Percentiles rank a stretch among this genome's conserved stretches.
These are phyloP conservation scores for Immersiella caudata DNA, from an alignment of 495 filamentous ascomycete genomes.

Conservation along the genomic window DNA sequence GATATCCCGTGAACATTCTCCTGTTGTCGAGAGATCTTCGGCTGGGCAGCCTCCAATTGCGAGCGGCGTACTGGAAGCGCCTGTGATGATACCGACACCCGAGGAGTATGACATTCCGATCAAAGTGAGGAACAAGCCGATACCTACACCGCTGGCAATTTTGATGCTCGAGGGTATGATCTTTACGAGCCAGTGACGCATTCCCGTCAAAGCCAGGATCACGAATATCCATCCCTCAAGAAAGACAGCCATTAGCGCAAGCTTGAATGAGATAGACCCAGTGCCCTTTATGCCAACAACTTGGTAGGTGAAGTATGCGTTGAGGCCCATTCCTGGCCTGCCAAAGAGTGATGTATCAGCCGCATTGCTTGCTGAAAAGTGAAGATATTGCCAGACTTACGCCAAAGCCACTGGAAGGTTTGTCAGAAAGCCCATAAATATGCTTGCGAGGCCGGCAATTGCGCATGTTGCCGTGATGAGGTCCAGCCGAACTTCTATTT, in stretches of 20 bases:
- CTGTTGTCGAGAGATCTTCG: slow-evolving; percentile 41
- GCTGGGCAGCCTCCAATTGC: slow-evolving; percentile 67
- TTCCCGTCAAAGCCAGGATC: slow-evolving; percentile 69
- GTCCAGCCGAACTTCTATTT: slow-evolving; percentile 67
- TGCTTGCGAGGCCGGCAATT: slow-evolving; percentile 58
- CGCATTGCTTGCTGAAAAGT: not conserved
- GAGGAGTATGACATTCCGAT: slow-evolving; percentile 77
- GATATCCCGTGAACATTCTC: slow-evolving; percentile 50
- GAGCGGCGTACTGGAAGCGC: slow-evolving; percentile 61
- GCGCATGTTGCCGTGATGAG: slow-evolving; percentile 78
- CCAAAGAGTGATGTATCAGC: slow-evolving; percentile 26
- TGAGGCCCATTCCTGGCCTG: slow-evolving; percentile 76
- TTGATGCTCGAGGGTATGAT: slow-evolving; percentile 80
- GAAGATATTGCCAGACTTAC: slow-evolving; percentile 45
- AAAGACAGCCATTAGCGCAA: slow-evolving; percentile 82
- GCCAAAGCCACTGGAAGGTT: slow-evolving; percentile 58
- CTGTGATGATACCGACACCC: slow-evolving; percentile 74
- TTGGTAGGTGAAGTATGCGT: slow-evolving; percentile 86
- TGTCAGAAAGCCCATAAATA: slow-evolving; percentile 56
- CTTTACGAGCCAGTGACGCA: slow-evolving; percentile 83
- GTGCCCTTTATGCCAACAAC: slow-evolving; percentile 74
- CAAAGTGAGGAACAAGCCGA: slow-evolving; percentile 75
- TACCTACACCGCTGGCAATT: slow-evolving; percentile 77
- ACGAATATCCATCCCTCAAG: slow-evolving; percentile 71
- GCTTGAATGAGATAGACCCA: slow-evolving; percentile 65